These are phyloP conservation scores for Cordyceps tenuipes DNA, from an alignment of 2,329 filamentous ascomycete genomes.

Conservation along the genomic window DNA sequence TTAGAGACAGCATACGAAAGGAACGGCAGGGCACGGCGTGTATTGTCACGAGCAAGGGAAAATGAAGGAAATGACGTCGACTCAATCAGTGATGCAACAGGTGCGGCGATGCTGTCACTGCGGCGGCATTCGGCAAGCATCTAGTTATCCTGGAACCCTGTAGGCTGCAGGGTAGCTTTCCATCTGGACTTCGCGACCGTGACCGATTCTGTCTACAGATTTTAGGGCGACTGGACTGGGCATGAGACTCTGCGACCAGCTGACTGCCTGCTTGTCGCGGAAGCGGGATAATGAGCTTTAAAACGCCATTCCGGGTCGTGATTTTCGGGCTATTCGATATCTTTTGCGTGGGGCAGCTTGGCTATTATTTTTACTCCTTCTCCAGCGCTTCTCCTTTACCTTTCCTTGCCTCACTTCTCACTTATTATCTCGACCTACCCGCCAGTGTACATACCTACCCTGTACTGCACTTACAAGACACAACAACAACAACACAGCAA, in stretches of 20 bases:
- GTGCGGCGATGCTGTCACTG: no score
- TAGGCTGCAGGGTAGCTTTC: constrained; percentile 3
- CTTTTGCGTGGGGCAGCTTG: not conserved
- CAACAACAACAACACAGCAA: not conserved
- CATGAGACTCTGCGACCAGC: constrained; percentile 4
- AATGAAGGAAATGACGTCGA: not conserved
- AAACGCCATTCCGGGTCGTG: not conserved
- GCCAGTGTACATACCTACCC: no score
- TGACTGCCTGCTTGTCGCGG: not conserved
- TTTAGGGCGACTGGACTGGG: not conserved
- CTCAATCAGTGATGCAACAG: not conserved
- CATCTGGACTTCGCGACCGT: not conserved
- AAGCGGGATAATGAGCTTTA: not conserved
- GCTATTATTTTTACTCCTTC: not conserved
- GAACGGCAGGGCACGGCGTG: not conserved
- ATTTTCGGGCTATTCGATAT: not conserved
- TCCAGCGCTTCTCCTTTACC: not conserved
- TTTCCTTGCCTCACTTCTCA: not conserved
- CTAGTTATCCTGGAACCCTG: no score
- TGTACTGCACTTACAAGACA: constrained; percentile 1
- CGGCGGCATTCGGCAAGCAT: not conserved
- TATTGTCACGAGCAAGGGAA: not conserved
- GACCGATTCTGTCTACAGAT: not conserved
- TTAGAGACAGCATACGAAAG: not conserved
- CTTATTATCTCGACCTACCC: not conserved